Conservation (phyloP, 2,329 filamentous ascomycete genomes). For the Raffaelea deltoideospora region DNA sequence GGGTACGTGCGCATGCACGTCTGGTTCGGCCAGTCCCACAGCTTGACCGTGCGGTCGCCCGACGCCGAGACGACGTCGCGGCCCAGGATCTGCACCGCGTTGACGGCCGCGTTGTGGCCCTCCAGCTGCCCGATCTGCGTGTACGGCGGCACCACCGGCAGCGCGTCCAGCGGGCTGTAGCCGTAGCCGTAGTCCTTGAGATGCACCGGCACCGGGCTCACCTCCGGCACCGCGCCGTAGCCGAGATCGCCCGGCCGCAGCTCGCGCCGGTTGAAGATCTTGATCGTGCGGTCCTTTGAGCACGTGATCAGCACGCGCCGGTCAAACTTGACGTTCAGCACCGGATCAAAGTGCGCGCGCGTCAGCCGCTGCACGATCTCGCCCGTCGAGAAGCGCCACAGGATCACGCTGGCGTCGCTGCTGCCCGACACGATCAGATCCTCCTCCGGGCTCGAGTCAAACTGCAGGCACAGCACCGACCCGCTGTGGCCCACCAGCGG, state of each 20-base stretch:
- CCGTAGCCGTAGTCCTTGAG: conserved; percentile 41
- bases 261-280: conserved; percentile 74
- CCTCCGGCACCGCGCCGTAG: conserved; percentile 34
- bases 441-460: conserved; percentile 74
- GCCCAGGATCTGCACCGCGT: conserved; percentile 81
- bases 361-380: conserved; percentile 61
- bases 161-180: conserved; percentile 23
- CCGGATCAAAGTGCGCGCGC: conserved; percentile 73
- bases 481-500: conserved; percentile 65
- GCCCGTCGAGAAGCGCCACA: conserved; percentile 90
- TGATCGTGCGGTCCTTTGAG: conserved; percentile 94
- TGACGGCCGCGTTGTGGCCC: conserved; percentile 83
- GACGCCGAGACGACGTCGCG: conserved; percentile 87
- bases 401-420: conserved; percentile 77
- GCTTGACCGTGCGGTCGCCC: conserved; percentile 82
- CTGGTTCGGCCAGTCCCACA: conserved; percentile 82
- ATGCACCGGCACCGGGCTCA: conserved; percentile 37
- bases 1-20: conserved; percentile 62
- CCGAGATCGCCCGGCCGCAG: conserved; percentile 46
- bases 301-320: conserved; percentile 86
- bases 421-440: conserved; percentile 93
- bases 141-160: conserved; percentile 47
- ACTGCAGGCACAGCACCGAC: conserved; percentile 88
- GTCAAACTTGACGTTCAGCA: conserved; percentile 87
- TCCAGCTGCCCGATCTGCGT: conserved; percentile 64